Base-by-base conservation (phyloP, 2,329 filamentous ascomycete genomes). In the Xylaria digitata region DNA sequence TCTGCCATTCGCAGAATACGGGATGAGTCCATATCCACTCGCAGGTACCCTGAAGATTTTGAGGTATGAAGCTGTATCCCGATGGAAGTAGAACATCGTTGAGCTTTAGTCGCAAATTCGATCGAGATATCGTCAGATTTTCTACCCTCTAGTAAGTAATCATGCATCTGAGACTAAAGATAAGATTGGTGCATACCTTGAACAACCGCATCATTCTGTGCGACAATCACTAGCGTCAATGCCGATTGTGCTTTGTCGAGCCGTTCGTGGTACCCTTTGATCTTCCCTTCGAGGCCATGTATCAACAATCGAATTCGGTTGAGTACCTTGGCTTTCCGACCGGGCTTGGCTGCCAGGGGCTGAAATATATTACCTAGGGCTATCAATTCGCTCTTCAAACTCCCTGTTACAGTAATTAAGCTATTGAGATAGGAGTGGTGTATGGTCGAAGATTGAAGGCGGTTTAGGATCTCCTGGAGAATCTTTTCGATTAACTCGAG, bases 11-110 rank as follows among this genome's bases (percentile, higher is more conserved):
- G 21, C 26, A 26, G 37, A 67, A 67, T 23, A 43, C 15, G 5
- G 55, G 56, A 32, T 67, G 42, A 15, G 40, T 32, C 61, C 56
- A 65, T 32, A 67, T 65, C 61, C 65, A 67, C 26, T 65, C 55
- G 53, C 61, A 64, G 19, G 65, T 67, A 23, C 49, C 46, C 8
- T 43, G 19, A 8, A 65, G 37, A 34, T 49, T 67, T 19, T 17
- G 49, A 30, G 55, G 61, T 32, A 67, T 67, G 40, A 67, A 67
- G 30, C 21, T 58, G 26, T 59, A 43, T 15, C 21, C 65, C 17
- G 42, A 67, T 50, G 55, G 65, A 21, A 23, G 46, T 5, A 67
- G 54, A 32, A 58, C 30, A 17, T 55, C 30, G 6, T 55, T 40
- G 17, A 67, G 49, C 26, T 67, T 37, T 9, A 61, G 52, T 23